Conservation (phyloP, 345 rosid genomes). For the Populus davidiana region DNA sequence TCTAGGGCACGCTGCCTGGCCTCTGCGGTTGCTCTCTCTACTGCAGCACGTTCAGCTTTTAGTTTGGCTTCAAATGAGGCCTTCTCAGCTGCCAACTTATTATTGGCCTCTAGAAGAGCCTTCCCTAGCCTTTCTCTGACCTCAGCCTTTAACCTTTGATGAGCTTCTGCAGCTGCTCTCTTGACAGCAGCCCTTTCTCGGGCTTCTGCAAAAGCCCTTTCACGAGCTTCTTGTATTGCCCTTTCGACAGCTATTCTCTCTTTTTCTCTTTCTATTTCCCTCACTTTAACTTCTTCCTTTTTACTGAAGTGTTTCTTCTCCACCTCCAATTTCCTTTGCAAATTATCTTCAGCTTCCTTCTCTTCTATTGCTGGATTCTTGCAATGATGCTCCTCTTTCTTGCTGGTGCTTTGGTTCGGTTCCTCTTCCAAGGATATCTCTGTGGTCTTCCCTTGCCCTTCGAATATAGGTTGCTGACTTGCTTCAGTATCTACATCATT, state of each 20-base stretch:
- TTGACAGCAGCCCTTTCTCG: constrained; percentile 70
- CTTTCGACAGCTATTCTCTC: constrained; percentile 84
- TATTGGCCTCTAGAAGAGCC: constrained; percentile 43
- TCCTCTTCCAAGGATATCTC: constrained; percentile 23
- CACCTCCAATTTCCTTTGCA: constrained; percentile 38
- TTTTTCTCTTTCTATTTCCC: constrained; percentile 55
- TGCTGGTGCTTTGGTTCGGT: constrained; percentile 28
- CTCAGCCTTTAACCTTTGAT: constrained; percentile 49
- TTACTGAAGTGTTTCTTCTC: constrained; percentile 32
- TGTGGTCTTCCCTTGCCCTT: constrained; percentile 28
- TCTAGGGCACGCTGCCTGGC: constrained; percentile 90
- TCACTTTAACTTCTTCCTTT: constrained; percentile 52
- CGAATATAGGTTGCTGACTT: constrained; percentile 30
- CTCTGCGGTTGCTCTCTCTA: constrained; percentile 88
- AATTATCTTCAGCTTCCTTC: constrained; percentile 37
- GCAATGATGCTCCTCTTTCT: constrained; percentile 34
- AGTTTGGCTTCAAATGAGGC: constrained; percentile 62
- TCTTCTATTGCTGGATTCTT: constrained; percentile 41
- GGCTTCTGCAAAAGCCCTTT: constrained; percentile 90
- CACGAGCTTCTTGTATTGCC: constrained; percentile 91
- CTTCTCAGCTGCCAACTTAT: constrained; percentile 40
- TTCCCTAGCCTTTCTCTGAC: constrained; percentile 56
- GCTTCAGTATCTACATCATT: constrained; percentile 24
- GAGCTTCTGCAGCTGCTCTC: constrained; percentile 62
- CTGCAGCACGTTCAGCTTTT: constrained; percentile 88